phyloP scores from a whole-genome alignment of 345 rosid species.

The Hibiscus syriacus region DNA sequence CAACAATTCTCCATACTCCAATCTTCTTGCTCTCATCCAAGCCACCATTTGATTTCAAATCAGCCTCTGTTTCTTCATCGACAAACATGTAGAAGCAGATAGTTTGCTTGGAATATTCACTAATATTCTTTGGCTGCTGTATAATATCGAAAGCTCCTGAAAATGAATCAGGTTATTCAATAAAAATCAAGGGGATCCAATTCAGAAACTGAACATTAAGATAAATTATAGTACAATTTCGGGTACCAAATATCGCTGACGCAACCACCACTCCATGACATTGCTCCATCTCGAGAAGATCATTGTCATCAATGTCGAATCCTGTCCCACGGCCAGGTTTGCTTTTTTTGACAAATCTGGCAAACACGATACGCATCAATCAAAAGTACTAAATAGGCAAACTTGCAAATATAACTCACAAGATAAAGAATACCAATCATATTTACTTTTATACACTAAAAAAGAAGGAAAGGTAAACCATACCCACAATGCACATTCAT shows the following conservation, averaged over 20 bases:
- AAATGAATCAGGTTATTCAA: constrained; percentile 7
- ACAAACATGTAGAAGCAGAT: constrained; percentile 92
- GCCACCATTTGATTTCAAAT: constrained; percentile 41
- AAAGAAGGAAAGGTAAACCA: constrained; percentile 20
- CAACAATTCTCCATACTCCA: constrained; percentile 91
- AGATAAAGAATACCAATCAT: too few species aligned
- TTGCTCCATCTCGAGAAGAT: constrained; percentile 81
- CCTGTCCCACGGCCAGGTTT: constrained; percentile 79
- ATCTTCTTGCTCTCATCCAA: constrained; percentile 36
- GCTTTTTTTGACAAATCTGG: constrained; percentile 78
- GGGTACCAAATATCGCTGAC: constrained; percentile 88
- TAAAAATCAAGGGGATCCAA: constrained; percentile 13
- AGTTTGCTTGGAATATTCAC: constrained; percentile 63
- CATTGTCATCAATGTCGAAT: constrained; percentile 74
- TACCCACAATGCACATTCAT: too few species aligned
- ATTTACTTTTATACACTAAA: too few species aligned
- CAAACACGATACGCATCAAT: too few species aligned
- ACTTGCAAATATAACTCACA: too few species aligned
- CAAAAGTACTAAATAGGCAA: too few species aligned
- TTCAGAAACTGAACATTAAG: constrained; percentile 3
- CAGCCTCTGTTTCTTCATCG: constrained; percentile 84
- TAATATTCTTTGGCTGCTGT: constrained; percentile 73
- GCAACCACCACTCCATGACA: constrained; percentile 87
- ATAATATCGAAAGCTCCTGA: constrained; percentile 89
- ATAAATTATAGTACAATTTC: constrained; percentile 4